Evolutionary conservation across 129 eudicot species (phyloP), one percentile per base, ranked within the genome.

Genomic region (Logfia minima): DNA sequence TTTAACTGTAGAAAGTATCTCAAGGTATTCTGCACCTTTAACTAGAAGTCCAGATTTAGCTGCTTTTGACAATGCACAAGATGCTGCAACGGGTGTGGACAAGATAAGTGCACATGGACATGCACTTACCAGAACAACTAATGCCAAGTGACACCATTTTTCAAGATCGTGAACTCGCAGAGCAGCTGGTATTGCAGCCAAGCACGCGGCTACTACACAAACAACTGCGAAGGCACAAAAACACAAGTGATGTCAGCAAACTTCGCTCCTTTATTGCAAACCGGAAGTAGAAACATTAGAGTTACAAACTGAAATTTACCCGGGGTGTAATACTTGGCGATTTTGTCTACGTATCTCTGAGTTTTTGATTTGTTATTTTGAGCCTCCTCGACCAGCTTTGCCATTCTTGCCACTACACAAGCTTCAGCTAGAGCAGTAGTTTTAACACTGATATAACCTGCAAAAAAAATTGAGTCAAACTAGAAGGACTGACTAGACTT

Each of bases 81-180:
- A 94, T 66, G 90, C 90, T 41, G 98, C 98, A 56, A 91, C 89
- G 0, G 98, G 98, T 3, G 98, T 94, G 11, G 98, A 94, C 53
- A 94, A 91, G 67, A 94, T 84, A 31, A 94, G 93, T 18, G 97
- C 97, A 82, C 98, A 94, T 2, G 98, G 98, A 64, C 98, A 94
- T 31, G 93, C 98, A 66, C 98, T 91, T 35, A 94, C 98, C 72
- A 94, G 76, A 18, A 89, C 97, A 8, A 94, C 98, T 77, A 94
- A 85, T 16, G 98, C 96, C 84, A 91, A 76, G 80, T 80, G 96
- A 81, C 75, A 86, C 98, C 98, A 91, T 69, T 89, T 81, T 26
- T 66, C 86, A 10, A 48, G 45, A 73, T 91, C 37, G 7, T 86
- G 82, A 64, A 84, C 74, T 61, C 73, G 80, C 63, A 87, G 9